These are phyloP conservation scores for Ramalina intermedia DNA, from an alignment of 495 filamentous ascomycete genomes.

Conservation along the genomic window DNA sequence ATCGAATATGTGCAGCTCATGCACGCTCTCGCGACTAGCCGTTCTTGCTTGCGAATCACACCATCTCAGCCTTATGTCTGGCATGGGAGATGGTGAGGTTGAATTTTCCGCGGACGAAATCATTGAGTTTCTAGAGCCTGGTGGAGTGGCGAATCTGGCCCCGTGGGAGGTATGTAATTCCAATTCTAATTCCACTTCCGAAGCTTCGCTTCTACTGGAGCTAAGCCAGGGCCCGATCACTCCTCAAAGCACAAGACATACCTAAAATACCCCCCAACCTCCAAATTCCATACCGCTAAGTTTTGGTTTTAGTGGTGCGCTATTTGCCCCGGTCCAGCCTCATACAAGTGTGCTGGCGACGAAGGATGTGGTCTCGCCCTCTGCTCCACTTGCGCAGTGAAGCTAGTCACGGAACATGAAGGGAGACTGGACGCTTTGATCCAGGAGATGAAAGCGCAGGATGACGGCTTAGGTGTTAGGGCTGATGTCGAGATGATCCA, in stretches of 20 bases:
- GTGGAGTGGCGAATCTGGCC: too few species aligned
- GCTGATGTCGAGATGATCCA: conserved; percentile 26
- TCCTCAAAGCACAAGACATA: too few species aligned
- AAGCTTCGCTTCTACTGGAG: too few species aligned
- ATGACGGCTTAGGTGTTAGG: conserved; percentile 18
- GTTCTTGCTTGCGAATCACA: conserved; percentile 24
- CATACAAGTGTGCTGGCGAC: conserved; percentile 13
- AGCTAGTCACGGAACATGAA: conserved; percentile 11
- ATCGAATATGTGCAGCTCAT: conserved; percentile 22
- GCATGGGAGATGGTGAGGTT: conserved; percentile 9
- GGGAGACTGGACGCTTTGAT: conserved; percentile 21
- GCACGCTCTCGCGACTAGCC: conserved; percentile 20
- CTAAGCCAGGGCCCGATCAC: too few species aligned
- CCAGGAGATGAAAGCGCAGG: conserved; percentile 8
- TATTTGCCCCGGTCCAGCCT: conserved; percentile 26
- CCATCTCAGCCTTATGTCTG: conserved; percentile 14
- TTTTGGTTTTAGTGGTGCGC: conserved; percentile 24
- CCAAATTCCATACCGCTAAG: too few species aligned
- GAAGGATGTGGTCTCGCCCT: conserved; percentile 28
- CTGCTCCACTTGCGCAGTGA: conserved; percentile 23
- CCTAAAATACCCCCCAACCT: too few species aligned
- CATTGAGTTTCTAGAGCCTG: too few species aligned
- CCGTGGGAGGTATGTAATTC: too few species aligned
- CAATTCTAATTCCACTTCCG: too few species aligned
- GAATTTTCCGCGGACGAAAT: conserved; percentile 8